Percentiles rank a stretch among this genome's conserved stretches.
Conservation (phyloP, 1,284 basidiomycete species). For the Crucibulum cyathiforme region DNA sequence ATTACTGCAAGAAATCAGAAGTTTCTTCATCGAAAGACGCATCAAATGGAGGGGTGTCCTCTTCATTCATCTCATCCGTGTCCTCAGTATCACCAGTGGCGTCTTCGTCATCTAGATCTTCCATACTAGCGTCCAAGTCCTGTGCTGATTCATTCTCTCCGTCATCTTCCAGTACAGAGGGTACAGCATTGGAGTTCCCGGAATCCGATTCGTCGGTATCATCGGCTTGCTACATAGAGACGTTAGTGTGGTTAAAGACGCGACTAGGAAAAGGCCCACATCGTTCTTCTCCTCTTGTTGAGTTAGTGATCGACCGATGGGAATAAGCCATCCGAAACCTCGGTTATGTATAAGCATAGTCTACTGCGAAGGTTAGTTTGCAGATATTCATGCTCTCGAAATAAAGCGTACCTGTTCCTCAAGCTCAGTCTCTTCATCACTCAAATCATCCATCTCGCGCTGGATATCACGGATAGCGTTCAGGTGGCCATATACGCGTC, state of each 20-base stretch:
- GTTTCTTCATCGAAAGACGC: slow-evolving; percentile 45
- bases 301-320: slow-evolving; percentile 74
- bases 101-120: slow-evolving; percentile 71
- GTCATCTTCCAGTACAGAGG: slow-evolving; percentile 54
- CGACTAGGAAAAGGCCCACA: slow-evolving; percentile 44
- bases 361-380: slow-evolving; percentile 38
- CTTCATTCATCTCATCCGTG: slow-evolving; percentile 45
- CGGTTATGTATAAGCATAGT: slow-evolving; percentile 65
- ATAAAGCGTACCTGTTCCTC: slow-evolving; percentile 65
- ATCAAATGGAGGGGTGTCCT: slow-evolving; percentile 29
- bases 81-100: slow-evolving; percentile 44
- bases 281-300: slow-evolving; percentile 85
- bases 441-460: slow-evolving; percentile 84
- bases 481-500: slow-evolving; percentile 57
- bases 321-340: slow-evolving; percentile 72
- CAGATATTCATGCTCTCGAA: not conserved
- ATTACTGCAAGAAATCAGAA: slow-evolving; percentile 31
- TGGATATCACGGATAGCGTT: slow-evolving; percentile 72
- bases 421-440: slow-evolving; percentile 82
- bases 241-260: not conserved
- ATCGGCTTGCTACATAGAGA: slow-evolving; percentile 40
- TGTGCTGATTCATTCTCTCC: slow-evolving; percentile 60
- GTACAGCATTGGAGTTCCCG: slow-evolving; percentile 41
- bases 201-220: slow-evolving; percentile 56
- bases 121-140: slow-evolving; percentile 75